phyloP scores from a whole-genome alignment of 768 basidiomycete genomes.

The Albatrellus ellisii region DNA sequence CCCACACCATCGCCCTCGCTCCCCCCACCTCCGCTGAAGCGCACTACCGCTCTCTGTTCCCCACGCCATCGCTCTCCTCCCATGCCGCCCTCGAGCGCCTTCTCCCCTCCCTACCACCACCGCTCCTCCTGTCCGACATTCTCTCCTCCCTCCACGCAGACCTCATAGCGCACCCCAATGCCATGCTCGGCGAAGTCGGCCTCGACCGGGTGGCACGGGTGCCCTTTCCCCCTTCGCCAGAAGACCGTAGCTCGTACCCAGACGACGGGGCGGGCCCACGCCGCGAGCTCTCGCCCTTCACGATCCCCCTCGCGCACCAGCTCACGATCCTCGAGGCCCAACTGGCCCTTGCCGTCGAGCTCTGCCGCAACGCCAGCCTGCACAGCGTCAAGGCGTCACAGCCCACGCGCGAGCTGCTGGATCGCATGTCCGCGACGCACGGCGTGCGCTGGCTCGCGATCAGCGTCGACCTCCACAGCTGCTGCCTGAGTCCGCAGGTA shows the following conservation, averaged over 20 bases:
- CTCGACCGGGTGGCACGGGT: slow-evolving; percentile 74
- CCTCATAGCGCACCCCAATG: slow-evolving; percentile 45
- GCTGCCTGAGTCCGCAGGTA: slow-evolving; percentile 67
- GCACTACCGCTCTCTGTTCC: slow-evolving; percentile 69
- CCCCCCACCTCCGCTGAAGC: slow-evolving; percentile 33
- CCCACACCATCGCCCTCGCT: slow-evolving; percentile 53
- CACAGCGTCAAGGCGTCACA: slow-evolving; percentile 77
- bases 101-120: slow-evolving; percentile 58
- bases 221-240: slow-evolving; percentile 38
- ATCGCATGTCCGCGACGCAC: slow-evolving; percentile 42
- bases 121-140: slow-evolving; percentile 45
- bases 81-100: slow-evolving; percentile 38
- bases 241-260: slow-evolving; percentile 10
- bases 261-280: too few relatives aligned
- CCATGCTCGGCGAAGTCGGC: slow-evolving; percentile 91
- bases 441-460: slow-evolving; percentile 46
- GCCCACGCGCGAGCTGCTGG: slow-evolving; percentile 54
- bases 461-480: slow-evolving; percentile 85
- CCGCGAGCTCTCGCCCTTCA: slow-evolving; percentile 61
- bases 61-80: slow-evolving; percentile 21
- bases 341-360: slow-evolving; percentile 70
- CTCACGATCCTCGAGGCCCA: slow-evolving; percentile 70
- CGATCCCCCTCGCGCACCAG: slow-evolving; percentile 73
- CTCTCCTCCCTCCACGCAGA: slow-evolving; percentile 45
- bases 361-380: slow-evolving; percentile 66